phyloP scores from a whole-genome alignment of 176 grass and related monocot genomes.

The Saccharum officinarum region DNA sequence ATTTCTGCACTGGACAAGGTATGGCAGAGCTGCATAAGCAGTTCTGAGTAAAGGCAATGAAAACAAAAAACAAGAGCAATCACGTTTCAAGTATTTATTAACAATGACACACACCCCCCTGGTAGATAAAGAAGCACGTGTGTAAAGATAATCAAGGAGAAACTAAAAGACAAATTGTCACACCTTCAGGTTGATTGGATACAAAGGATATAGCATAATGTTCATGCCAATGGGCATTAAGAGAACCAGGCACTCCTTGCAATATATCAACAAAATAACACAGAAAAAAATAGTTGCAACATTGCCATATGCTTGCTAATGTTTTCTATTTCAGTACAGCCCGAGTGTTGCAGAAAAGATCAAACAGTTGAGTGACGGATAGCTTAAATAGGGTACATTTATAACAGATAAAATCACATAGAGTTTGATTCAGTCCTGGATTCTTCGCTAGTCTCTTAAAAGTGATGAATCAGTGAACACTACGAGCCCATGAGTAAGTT shows the following conservation, averaged over 20 bases:
- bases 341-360: not conserved
- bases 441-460: not conserved
- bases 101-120: not conserved
- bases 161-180: not conserved
- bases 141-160: not conserved
- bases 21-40: not conserved
- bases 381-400: not conserved
- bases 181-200: not conserved
- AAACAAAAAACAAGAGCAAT: too few species aligned
- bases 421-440: not conserved
- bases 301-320: not conserved
- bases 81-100: not conserved
- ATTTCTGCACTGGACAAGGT: not conserved
- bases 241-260: not conserved
- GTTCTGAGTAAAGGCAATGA: not conserved
- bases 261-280: not conserved
- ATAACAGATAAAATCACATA: not conserved
- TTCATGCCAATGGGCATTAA: not conserved
- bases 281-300: not conserved
- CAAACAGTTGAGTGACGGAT: not conserved
- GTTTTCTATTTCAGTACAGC: not conserved
- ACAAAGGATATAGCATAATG: not conserved
- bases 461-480: not conserved
- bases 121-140: not conserved
- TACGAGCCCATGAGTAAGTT: not conserved